Evolutionary conservation across 352 stramenopile species (phyloP), one percentile per base, ranked within the genome.

Genomic region (Pythium brachiatum): DNA sequence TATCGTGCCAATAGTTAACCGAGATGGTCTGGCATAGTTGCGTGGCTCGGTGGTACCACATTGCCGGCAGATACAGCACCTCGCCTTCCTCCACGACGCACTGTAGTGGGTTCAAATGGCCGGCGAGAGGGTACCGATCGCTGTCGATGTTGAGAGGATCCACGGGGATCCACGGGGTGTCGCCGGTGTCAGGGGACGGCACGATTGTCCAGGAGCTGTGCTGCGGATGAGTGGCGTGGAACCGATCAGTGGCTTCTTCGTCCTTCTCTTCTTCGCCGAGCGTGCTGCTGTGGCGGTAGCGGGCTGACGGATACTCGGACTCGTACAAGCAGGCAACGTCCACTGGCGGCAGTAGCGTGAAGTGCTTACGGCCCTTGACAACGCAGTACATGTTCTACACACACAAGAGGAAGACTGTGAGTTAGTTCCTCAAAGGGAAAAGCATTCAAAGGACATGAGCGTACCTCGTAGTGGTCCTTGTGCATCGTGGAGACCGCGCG

Each of bases 381-480:
- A 99, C 96, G 69, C 90, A 98, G 73, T 99, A 99, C 73, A 99
- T 91, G 73, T 99, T 99, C 81, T 94, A 66, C 11, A 56, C 9
- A 6, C 15, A 62, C 26, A 8, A 50, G 25, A 70, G 7, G 3
- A 27, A 21, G 21, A 20, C 16, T 7, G 16, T 31, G 18, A 31
- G 27, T 53, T 9, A 21, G 5, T 5, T 9, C 29, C 5, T 34
- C 29, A 9, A 34, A 11, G n/a, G 20, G 3, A 25, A 26, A 3
- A 44, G 26, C 9, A 41, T n/a, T n/a, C 34, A n/a, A 12, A 26
- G 21, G 39, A 9, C 20, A 47, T n/a, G 7, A 25, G 20, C 58
- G 8, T 47, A 91, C 85, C 79, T 99, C 96, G 60, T 98, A 99
- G 68, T 98, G 91, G 73, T 99, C 97, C 68, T 99, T 99, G 81